Evolutionary conservation across 2,329 filamentous ascomycete genomes (phyloP), one percentile per base, ranked within the genome.

Genomic region (Akanthomyces muscarius): DNA sequence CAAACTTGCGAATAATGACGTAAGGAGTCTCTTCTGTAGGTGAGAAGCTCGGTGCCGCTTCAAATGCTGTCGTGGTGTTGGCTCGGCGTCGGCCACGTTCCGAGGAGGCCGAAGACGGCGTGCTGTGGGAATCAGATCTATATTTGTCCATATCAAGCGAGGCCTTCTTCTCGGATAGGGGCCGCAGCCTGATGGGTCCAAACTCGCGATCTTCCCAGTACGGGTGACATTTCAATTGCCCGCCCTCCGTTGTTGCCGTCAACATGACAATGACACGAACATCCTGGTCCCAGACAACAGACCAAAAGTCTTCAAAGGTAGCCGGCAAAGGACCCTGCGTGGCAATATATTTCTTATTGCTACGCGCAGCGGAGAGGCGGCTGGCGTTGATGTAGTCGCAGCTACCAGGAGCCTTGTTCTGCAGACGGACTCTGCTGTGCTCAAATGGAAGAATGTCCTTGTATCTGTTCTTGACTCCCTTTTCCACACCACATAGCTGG

Each of bases 291-390:
- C 95, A 99, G 36, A 98, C 83, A 13, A 97, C 89, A 65, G 92
- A 94, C 95, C 95, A 99, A 72, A 99, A 99, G 74, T 99, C 95
- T 91, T 91, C 88, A 71, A 96, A 97, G 0, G 95, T 99, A 56
- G 91, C 88, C 23, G 95, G 95, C 44, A 98, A 84, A 11, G 95
- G 95, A 0, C 92, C 95, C 75, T 99, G 95, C 14, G 92, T 94
- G 55, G 94, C 94, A 75, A 99, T 98, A 72, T 99, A 99, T 48
- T 87, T 86, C 79, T 96, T 97, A 73, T 96, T 89, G 67, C 91
- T 96, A 68, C 89, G 84, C 33, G 87, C 84, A 1, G 93, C 85
- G 72, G 90, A 88, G 65, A 98, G 80, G 68, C 96, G 86, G 73
- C 91, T 98, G 21, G 93, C 95, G 72, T 99, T 99, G 76, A 99